Conservation (phyloP, 225 moss, liverwort and hornwort genomes). For the Pseudisothecium myosuroides region DNA sequence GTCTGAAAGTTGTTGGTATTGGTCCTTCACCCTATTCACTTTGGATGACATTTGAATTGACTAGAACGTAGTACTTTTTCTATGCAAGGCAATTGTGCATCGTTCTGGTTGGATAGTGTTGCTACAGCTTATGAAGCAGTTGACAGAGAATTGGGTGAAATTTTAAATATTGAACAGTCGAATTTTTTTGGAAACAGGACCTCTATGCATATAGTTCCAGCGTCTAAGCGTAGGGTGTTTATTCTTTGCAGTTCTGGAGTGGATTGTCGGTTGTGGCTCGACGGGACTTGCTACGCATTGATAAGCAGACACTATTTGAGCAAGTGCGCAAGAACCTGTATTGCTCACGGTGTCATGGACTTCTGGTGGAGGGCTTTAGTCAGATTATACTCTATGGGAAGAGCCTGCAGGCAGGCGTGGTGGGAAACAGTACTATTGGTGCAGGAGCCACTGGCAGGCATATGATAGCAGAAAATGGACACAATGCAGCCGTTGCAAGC, state of each 20-base stretch:
- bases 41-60: background rate
- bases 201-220: background rate
- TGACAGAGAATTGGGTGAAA: background rate
- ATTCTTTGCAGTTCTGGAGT: constrained; percentile 92
- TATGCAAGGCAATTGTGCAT: background rate
- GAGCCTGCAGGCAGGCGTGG: constrained; percentile 73
- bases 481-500: constrained; percentile 47
- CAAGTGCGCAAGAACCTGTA: constrained; percentile 99
- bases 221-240: constrained; percentile 1
- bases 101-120: background rate
- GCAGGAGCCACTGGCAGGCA: constrained; percentile 47
- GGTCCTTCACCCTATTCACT: background rate
- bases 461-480: constrained; percentile 54
- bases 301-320: constrained; percentile 97
- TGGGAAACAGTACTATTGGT: constrained; percentile 47
- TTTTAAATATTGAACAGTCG: background rate
- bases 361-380: constrained; percentile 94
- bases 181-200: background rate
- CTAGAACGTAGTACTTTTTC: background rate
- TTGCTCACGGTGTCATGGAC: constrained; percentile 98
- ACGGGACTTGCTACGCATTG: constrained; percentile 94
- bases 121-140: background rate
- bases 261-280: constrained; percentile 80
- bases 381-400: constrained; percentile 96
- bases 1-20: background rate